Evolutionary conservation across 2,329 filamentous ascomycete genomes (phyloP).

Genomic region (Colletotrichum echinochloae): DNA sequence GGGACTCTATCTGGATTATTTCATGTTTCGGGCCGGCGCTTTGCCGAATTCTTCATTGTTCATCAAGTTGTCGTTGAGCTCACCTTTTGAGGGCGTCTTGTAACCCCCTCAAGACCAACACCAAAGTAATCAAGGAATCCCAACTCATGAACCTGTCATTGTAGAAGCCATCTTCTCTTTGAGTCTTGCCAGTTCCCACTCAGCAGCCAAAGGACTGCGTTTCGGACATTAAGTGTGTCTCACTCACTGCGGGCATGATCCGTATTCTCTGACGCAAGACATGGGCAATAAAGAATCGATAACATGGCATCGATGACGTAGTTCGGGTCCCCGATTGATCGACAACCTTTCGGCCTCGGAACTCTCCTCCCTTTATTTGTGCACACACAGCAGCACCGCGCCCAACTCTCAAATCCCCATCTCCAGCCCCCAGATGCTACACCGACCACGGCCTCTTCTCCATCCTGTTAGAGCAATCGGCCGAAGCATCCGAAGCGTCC

Average conservation of each 20-base stretch:
- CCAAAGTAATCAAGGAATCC: no score
- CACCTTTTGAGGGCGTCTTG: no score
- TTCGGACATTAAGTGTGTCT: neutral
- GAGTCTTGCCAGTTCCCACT: no score
- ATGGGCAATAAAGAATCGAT: neutral
- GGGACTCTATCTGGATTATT: no score
- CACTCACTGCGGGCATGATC: no score
- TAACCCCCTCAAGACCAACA: no score
- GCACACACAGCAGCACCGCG: neutral
- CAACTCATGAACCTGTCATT: neutral
- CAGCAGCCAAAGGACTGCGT: neutral
- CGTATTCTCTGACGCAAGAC: neutral
- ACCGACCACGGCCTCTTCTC: neutral
- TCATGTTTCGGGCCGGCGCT: no score
- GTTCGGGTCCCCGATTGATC: conserved; percentile 1
- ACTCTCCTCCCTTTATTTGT: neutral
- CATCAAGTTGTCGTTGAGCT: neutral
- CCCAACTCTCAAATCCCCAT: neutral
- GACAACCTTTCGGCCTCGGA: conserved; percentile 2
- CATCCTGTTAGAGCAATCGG: neutral
- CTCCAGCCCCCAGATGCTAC: neutral
- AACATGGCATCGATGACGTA: conserved; percentile 39
- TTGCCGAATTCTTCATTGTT: no score
- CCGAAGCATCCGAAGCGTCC: neutral
- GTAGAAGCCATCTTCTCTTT: no score